A percentile compares a stretch with the other conserved stretches of the same genome.
These are phyloP conservation scores for Calonectria multiphialidica DNA, from an alignment of 2,329 filamentous ascomycete genomes.

Conservation along the genomic window DNA sequence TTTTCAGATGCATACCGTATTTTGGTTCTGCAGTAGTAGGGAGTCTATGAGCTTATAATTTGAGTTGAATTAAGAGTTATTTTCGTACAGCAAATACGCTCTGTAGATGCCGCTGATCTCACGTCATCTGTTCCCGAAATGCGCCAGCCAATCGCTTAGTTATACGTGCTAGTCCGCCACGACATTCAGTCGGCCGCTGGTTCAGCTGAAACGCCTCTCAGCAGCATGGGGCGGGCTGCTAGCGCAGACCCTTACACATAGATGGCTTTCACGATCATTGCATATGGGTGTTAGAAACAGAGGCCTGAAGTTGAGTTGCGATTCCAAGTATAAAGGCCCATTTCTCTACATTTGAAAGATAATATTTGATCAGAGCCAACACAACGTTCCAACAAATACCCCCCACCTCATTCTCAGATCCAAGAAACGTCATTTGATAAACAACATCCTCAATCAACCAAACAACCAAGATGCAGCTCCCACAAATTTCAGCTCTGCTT, in stretches of 20 bases:
- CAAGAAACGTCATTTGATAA: not conserved
- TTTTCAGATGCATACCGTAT: no score
- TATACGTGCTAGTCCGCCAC: not conserved
- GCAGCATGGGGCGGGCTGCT: not conserved
- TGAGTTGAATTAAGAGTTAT: not conserved
- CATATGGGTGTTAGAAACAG: not conserved
- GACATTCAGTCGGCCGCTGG: not conserved
- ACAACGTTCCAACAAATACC: not conserved
- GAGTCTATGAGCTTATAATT: not conserved
- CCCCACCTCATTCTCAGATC: no score
- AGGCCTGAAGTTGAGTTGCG: no score
- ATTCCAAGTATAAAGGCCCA: not conserved
- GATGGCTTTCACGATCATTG: no score
- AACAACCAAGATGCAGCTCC: not conserved
- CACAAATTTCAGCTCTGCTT: not conserved
- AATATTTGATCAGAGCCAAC: not conserved
- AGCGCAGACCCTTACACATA: not conserved
- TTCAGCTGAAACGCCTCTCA: not conserved
- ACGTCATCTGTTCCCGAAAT: not conserved
- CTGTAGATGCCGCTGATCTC: not conserved
- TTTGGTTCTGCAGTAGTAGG: no score
- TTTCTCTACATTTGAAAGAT: not conserved
- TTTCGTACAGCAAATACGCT: not conserved
- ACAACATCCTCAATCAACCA: not conserved
- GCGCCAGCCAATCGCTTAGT: not conserved